Conservation (phyloP, 441 rosid genomes). For the Brassica hybrid region DNA sequence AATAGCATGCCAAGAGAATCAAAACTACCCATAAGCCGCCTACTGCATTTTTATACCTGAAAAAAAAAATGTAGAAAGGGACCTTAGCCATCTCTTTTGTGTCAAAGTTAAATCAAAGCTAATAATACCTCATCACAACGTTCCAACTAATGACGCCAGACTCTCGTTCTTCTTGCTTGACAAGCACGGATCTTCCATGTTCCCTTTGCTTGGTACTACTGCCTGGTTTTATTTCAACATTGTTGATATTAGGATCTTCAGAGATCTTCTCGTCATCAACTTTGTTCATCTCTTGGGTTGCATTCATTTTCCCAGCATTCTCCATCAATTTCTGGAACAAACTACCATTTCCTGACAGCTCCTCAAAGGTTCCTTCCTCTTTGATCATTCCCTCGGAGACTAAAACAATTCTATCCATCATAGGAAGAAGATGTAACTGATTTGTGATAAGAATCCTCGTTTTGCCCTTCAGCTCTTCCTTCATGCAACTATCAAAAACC, state of each 20-base stretch:
- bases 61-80: not conserved
- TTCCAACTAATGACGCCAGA: constrained; percentile 88
- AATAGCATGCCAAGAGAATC: constrained; percentile 71
- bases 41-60: constrained; percentile 84
- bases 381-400: constrained; percentile 78
- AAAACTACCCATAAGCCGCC: constrained; percentile 86
- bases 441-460: constrained; percentile 96
- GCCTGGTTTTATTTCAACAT: constrained; percentile 41
- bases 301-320: constrained; percentile 97
- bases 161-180: constrained; percentile 93
- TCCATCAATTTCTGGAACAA: constrained; percentile 90
- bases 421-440: constrained; percentile 98
- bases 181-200: constrained; percentile 71
- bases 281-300: constrained; percentile 51
- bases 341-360: constrained; percentile 67
- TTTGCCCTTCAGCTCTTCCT: constrained; percentile 76
- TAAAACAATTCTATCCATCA: constrained; percentile 78
- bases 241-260: constrained; percentile 41
- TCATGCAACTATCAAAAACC: constrained; percentile 93
- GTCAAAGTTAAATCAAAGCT: not conserved
- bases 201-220: constrained; percentile 50
- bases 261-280: constrained; percentile 34
- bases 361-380: constrained; percentile 94
- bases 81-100: not conserved
- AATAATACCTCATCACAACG: constrained; percentile 76